A percentile compares a stretch with the other conserved stretches of the same genome.
These are phyloP conservation scores for Dioscorea zingiberensis DNA, from an alignment of 106 monocot genomes.

Conservation along the genomic window DNA sequence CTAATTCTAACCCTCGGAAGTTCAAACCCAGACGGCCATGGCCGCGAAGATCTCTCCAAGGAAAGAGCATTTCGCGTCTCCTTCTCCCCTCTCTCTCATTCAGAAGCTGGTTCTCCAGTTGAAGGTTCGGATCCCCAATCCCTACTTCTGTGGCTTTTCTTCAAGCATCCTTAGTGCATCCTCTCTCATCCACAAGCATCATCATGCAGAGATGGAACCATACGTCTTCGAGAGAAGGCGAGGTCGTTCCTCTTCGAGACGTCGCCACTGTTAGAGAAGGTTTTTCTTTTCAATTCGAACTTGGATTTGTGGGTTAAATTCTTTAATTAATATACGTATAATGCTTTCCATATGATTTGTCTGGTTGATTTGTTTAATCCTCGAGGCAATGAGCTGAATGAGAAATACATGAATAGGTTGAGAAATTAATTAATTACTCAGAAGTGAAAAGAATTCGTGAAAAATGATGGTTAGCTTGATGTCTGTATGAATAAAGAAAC, in stretches of 20 bases:
- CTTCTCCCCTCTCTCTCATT: conserved; percentile 13
- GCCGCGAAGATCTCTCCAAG: conserved; percentile 21
- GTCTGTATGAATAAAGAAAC: too few species aligned
- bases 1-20: too few species aligned
- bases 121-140: conserved; percentile 15
- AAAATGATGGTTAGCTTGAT: too few species aligned
- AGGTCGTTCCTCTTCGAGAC: neutral
- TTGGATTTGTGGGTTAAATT: conserved; percentile 1
- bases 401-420: neutral
- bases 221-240: conserved; percentile 10
- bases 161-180: conserved; percentile 19
- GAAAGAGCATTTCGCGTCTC: conserved; percentile 3
- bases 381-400: neutral
- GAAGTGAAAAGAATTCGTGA: neutral
- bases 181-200: neutral
- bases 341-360: neutral
- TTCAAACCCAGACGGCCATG: too few species aligned
- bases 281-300: conserved; percentile 2
- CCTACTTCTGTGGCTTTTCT: conserved; percentile 18
- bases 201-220: conserved; percentile 26
- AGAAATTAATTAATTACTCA: neutral
- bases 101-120: conserved; percentile 3
- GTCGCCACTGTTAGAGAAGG: neutral
- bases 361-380: neutral
- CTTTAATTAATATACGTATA: neutral